phyloP scores from a whole-genome alignment of 1,284 basidiomycete genomes.

The Agaricales sp. region DNA sequence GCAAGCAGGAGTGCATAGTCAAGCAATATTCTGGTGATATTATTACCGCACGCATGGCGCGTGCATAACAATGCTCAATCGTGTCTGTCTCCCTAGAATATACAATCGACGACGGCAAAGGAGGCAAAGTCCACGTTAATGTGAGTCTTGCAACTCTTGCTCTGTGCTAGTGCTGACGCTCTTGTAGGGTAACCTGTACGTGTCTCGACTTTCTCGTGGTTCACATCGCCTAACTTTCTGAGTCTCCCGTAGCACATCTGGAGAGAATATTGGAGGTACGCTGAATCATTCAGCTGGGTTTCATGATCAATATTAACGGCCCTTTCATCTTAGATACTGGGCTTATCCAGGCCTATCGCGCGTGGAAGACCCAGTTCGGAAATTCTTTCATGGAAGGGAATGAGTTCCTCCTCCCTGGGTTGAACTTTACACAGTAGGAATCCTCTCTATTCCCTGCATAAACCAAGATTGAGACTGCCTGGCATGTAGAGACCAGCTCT shows the following conservation, averaged over 20 bases:
- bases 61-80: constrained; percentile 4
- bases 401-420: constrained; percentile 74
- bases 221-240: no score
- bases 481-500: constrained; percentile 67
- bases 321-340: constrained; percentile 42
- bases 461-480: constrained; percentile 25
- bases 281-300: neutral
- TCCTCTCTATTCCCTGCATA: neutral
- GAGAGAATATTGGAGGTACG: constrained; percentile 77
- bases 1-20: constrained; percentile 80
- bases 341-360: constrained; percentile 77
- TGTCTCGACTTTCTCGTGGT: constrained; percentile 4
- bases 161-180: constrained; percentile 1
- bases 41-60: no score
- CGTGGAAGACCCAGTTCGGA: constrained; percentile 70
- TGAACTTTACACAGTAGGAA: constrained; percentile 48
- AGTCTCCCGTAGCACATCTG: constrained; percentile 77
- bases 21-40: constrained; percentile 72
- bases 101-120: constrained; percentile 77
- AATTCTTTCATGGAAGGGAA: constrained; percentile 41
- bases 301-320: neutral
- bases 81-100: constrained; percentile 39
- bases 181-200: constrained; percentile 62
- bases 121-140: constrained; percentile 77
- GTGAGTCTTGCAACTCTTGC: constrained; percentile 33